phyloP scores from a whole-genome alignment of 345 rosid species.

The Ceriops decandra region DNA sequence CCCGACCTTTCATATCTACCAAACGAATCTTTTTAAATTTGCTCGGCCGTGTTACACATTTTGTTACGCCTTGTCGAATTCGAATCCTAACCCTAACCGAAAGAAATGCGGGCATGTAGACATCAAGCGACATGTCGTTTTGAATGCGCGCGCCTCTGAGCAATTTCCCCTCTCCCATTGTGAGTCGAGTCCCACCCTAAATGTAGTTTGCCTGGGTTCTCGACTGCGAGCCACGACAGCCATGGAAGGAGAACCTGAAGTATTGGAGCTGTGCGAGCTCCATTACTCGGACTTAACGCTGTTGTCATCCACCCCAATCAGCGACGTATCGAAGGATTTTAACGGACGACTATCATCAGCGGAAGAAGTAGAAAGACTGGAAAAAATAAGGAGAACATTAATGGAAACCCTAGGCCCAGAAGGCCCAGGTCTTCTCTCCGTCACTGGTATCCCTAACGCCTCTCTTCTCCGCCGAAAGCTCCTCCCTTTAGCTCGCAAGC shows the following conservation, averaged over 20 bases:
- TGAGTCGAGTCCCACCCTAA: too few species aligned
- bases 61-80: too few species aligned
- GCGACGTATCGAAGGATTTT: constrained; percentile 2
- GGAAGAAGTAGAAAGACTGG: constrained; percentile 32
- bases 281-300: constrained; percentile 50
- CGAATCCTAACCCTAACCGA: too few species aligned
- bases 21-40: too few species aligned
- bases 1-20: too few species aligned
- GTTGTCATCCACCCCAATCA: constrained; percentile 19
- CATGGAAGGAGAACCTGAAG: constrained; percentile 37
- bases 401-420: constrained; percentile 67
- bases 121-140: too few species aligned
- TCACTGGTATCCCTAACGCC: constrained; percentile 53
- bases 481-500: constrained; percentile 59
- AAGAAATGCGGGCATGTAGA: too few species aligned
- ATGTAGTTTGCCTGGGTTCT: too few species aligned
- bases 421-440: constrained; percentile 70
- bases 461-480: constrained; percentile 56
- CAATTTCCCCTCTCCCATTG: too few species aligned
- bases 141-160: too few species aligned
- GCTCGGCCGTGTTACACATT: too few species aligned
- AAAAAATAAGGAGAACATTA: constrained; percentile 35
- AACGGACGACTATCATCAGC: not conserved
- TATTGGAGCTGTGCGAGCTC: constrained; percentile 50
- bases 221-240: too few species aligned